phyloP scores from a whole-genome alignment of 2,329 filamentous ascomycete species.

The Penicillium sp. region DNA sequence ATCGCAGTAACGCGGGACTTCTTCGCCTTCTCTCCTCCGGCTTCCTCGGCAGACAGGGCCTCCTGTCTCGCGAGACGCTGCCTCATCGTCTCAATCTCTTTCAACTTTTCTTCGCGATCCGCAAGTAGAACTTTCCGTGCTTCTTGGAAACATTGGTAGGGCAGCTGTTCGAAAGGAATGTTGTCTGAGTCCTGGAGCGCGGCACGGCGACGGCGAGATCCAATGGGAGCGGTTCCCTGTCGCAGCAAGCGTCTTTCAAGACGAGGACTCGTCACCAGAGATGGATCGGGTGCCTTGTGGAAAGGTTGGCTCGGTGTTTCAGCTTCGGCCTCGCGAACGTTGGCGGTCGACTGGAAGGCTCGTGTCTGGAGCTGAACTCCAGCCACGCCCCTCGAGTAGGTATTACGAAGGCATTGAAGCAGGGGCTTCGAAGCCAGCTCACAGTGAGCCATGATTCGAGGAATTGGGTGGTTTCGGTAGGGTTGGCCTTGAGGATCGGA shows the following conservation, averaged over 20 bases:
- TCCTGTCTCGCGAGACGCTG: conserved; percentile 68
- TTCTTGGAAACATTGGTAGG: conserved; percentile 98
- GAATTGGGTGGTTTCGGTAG: conserved; percentile 9
- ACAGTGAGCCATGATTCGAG: conserved; percentile 41
- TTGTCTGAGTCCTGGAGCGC: conserved; percentile 64
- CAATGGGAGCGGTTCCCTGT: conserved; percentile 69
- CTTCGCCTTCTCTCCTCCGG: conserved; percentile 65
- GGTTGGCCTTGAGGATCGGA: conserved; percentile 20
- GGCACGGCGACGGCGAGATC: conserved; percentile 78
- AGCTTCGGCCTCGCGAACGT: conserved; percentile 47
- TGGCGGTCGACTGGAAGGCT: conserved; percentile 50
- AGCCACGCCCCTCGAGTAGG: conserved; percentile 35
- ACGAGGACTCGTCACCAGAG: conserved; percentile 62
- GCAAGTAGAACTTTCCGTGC: conserved; percentile 77
- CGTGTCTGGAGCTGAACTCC: conserved; percentile 43
- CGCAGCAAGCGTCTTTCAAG: conserved; percentile 68
- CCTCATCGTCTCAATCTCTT: conserved; percentile 66
- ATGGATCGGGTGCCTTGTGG: conserved; percentile 57
- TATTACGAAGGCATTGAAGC: conserved; percentile 43
- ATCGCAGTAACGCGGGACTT: conserved; percentile 67
- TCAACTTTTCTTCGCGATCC: conserved; percentile 79
- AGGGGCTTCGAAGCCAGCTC: conserved; percentile 45
- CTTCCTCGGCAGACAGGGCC: conserved; percentile 55
- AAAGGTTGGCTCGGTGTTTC: conserved; percentile 41
- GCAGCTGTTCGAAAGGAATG: conserved; percentile 87